These are phyloP conservation scores for Xylaria telfairii DNA, from an alignment of 495 filamentous ascomycete species.

Conservation along the genomic window DNA sequence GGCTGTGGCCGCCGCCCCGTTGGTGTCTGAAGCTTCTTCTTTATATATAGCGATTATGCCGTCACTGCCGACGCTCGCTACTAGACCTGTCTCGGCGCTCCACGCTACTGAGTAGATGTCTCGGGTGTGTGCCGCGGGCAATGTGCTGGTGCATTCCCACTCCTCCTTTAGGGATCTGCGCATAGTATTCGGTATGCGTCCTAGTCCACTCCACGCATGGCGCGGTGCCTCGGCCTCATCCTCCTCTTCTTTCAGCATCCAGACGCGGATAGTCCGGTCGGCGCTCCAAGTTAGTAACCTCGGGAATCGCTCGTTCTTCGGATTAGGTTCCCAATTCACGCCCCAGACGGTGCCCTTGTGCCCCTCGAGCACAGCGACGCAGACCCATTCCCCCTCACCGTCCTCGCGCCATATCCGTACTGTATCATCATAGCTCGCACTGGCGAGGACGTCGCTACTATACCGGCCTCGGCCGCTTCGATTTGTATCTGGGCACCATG, in stretches of 20 bases:
- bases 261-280: slow-evolving; percentile 77
- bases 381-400: slow-evolving; percentile 85
- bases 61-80: slow-evolving; percentile 87
- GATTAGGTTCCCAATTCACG: slow-evolving; percentile 74
- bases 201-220: slow-evolving; percentile 43
- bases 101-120: slow-evolving; percentile 82
- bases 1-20: background rate
- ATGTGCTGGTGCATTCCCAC: slow-evolving; percentile 73
- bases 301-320: slow-evolving; percentile 54
- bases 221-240: slow-evolving; percentile 49
- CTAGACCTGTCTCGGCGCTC: slow-evolving; percentile 73
- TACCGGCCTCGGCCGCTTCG: slow-evolving; percentile 53
- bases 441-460: slow-evolving; percentile 72
- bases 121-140: slow-evolving; percentile 78
- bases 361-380: slow-evolving; percentile 78
- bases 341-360: slow-evolving; percentile 88
- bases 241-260: slow-evolving; percentile 68
- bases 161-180: slow-evolving; percentile 75
- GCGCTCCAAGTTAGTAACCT: slow-evolving; percentile 80
- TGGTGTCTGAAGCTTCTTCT: slow-evolving; percentile 51
- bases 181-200: slow-evolving; percentile 79
- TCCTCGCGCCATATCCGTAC: slow-evolving; percentile 90
- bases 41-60: slow-evolving; percentile 81
- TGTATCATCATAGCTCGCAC: slow-evolving; percentile 89
- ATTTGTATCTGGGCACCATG: slow-evolving; percentile 76